A percentile compares a stretch with the other conserved stretches of the same genome.
These are phyloP conservation scores for Ashbya aceris DNA, from an alignment of 1,139 yeast species.

Conservation along the genomic window DNA sequence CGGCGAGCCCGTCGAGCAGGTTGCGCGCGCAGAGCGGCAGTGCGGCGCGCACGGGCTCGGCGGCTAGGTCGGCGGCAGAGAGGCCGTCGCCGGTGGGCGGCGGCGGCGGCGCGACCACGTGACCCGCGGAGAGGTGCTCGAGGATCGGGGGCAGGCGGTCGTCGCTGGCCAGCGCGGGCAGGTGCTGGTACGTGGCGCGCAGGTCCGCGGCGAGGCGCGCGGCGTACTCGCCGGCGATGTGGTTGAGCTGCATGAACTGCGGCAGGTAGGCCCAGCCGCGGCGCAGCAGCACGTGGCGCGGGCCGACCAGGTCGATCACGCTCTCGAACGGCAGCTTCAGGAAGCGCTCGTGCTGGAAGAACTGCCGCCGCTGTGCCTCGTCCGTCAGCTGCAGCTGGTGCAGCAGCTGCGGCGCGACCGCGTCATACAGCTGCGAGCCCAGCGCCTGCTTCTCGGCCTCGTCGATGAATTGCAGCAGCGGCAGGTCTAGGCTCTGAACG, in stretches of 20 bases:
- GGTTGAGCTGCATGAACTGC: conserved; percentile 62
- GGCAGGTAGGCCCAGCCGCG: conserved; percentile 81
- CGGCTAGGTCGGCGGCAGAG: conserved; percentile 53
- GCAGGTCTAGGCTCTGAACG: conserved; percentile 49
- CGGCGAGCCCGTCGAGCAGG: conserved; percentile 51
- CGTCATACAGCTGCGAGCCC: conserved; percentile 44
- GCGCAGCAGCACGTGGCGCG: conserved; percentile 56
- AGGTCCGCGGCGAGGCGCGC: conserved; percentile 45
- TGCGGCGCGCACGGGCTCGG: conserved; percentile 47
- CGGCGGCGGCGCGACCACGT: conserved; percentile 38
- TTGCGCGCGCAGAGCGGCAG: conserved; percentile 79
- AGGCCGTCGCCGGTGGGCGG: conserved; percentile 34
- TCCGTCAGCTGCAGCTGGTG: conserved; percentile 30
- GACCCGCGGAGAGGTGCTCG: conserved; percentile 68
- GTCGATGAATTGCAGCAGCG: conserved; percentile 57
- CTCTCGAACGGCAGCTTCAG: conserved; percentile 82
- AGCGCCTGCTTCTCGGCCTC: conserved; percentile 50
- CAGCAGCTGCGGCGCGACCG: conserved; percentile 31
- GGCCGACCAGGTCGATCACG: conserved; percentile 65
- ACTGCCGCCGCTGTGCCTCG: conserved; percentile 27
- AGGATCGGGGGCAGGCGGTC: conserved; percentile 79
- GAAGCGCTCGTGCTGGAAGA: conserved; percentile 48
- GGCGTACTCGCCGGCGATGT: conserved; percentile 60
- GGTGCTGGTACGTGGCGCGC: conserved; percentile 59
- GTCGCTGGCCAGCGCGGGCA: conserved; percentile 86